Evolutionary conservation across 805 yeast genomes (phyloP), one percentile per base, ranked within the genome.

Genomic region (Candida montana): DNA sequence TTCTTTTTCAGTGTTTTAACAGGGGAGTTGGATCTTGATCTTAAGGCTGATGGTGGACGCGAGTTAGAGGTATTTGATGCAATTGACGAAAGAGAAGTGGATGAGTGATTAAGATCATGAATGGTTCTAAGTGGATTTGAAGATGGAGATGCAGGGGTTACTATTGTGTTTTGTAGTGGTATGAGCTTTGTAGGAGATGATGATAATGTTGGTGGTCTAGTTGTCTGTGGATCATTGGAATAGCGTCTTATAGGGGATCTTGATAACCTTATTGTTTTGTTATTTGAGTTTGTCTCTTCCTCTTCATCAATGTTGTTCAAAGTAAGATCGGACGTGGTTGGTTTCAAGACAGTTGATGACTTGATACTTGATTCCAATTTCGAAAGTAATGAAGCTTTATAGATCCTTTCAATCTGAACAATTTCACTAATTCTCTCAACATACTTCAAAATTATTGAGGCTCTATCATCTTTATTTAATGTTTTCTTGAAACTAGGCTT

Each of bases 321-420:
- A 4, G 35, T 15, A 18, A 17, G 13, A 11, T 37, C 27, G n/a
- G 17, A n/a, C 7, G 19, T 9, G 9, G 24, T 15, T 24, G 23
- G 21, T n/a, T 26, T 24, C 10, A 23, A 9, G 18, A 9, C 16
- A 9, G 26, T 27, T 20, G 33, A 9, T 11, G 31, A n/a, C 8
- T 35, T 29, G n/a, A 19, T 20, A 9, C 28, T 39, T 3, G 24
- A 28, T 24, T 55, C 55, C n/a, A 55, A 18, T 20, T 42, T 57
- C 2, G 48, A 35, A 8, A 53, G 33, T 5, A 57, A 15, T 13
- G 57, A 57, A 3, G 79, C 81, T 50, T 72, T 74, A 57, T 72
- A 81, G 10, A 83, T 73, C 37, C 90, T 61, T 10, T 75, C 76
- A n/a, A 80, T 75, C 59, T 83, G 90, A 13, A 81, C 76, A 42